Evolutionary conservation across 2,329 filamentous ascomycete species (phyloP), one percentile per base, ranked within the genome.

Genomic region (Helotiales sp.): DNA sequence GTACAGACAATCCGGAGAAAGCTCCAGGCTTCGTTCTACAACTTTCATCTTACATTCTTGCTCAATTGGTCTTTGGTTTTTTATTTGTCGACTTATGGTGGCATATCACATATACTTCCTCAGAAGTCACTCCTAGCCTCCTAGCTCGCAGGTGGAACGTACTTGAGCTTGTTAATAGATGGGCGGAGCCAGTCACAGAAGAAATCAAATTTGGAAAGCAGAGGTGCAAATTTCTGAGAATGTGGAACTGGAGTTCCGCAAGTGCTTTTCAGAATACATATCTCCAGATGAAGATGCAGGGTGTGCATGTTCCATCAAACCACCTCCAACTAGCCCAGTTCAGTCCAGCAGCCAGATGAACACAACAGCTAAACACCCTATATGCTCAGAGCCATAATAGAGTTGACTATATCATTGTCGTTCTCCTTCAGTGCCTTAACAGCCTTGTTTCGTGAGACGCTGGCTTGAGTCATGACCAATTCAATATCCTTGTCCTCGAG

Each of bases 351-450:
- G 22, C 32, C 65, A 63, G 64, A 64, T 62, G 40, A 59, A 58
- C 58, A 63, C 55, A 61, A 54, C 55, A 22, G 52, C 63, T 68
- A 61, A 52, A 60, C 50, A 58, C 67, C 55, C 80, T 85, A 94
- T 86, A 93, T 90, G 86, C 91, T 93, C 81, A 99, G 85, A 75
- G 95, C 94, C 96, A 99, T 99, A 85, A 99, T 99, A 77, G 96
- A 97, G 88, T 99, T 99, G 86, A 99, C 96, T 85, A 99, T 99
- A 81, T 99, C 96, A 79, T 98, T 97, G 85, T 98, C 95, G 80
- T 99, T 99, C 86, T 98, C 96, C 86, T 93, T 94, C 79, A 99
- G 87, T 65, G 96, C 96, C 86, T 98, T 99, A 85, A 99, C 89
- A 70, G 96, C 96, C 89, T 98, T 98, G 86, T 97, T 97, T 82